phyloP scores from a whole-genome alignment of 2,329 filamentous ascomycete genomes.

The Pestalotiopsis sp. region DNA sequence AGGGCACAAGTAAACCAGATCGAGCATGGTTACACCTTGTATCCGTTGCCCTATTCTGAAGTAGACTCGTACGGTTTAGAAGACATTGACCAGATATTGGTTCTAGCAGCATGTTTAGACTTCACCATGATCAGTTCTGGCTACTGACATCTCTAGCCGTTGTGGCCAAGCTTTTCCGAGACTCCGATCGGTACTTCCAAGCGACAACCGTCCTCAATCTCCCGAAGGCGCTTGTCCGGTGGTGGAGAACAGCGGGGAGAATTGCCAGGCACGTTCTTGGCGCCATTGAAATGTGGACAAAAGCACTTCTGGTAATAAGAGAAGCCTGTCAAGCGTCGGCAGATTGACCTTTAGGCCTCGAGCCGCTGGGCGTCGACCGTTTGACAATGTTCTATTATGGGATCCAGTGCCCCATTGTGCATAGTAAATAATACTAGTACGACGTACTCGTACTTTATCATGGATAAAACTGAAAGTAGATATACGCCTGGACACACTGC shows the following conservation, averaged over 20 bases:
- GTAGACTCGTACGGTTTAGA: background rate
- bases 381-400: background rate
- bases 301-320: background rate
- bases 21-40: background rate
- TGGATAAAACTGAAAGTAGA: too few relatives aligned
- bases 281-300: background rate
- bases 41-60: background rate
- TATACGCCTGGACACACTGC: too few relatives aligned
- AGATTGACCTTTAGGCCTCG: background rate
- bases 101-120: background rate
- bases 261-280: background rate
- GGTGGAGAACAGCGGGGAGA: background rate
- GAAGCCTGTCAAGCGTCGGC: background rate
- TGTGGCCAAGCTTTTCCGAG: background rate
- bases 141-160: background rate
- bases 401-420: background rate
- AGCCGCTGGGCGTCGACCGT: background rate
- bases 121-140: background rate
- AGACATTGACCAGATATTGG: background rate
- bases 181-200: background rate
- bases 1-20: background rate
- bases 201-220: background rate
- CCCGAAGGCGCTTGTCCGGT: background rate
- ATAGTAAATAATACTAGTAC: background rate
- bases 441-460: background rate